phyloP scores from a whole-genome alignment of 1,139 yeast genomes.

The Candida glucosophila region DNA sequence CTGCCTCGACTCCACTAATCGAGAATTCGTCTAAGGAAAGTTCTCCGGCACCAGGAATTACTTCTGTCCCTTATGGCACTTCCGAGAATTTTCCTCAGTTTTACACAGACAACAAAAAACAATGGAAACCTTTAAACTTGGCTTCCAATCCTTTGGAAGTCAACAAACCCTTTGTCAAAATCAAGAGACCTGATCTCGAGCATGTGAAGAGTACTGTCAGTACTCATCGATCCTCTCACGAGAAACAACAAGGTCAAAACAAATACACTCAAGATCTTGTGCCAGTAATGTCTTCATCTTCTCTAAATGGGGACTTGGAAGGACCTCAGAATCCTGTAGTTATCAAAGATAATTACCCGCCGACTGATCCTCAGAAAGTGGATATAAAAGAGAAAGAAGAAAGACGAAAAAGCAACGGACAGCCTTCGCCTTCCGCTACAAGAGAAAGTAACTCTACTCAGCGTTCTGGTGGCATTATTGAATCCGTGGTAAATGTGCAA shows the following conservation, averaged over 20 bases:
- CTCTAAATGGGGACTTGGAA: neutral
- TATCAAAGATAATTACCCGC: neutral
- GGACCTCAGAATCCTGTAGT: no score
- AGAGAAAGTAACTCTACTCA: neutral
- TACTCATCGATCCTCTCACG: slow-evolving; percentile 9
- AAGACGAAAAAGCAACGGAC: neutral
- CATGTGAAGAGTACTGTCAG: slow-evolving; percentile 17
- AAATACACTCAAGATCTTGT: slow-evolving; percentile 1
- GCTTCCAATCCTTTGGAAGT: slow-evolving; percentile 81
- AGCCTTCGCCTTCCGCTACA: neutral
- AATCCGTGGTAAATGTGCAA: slow-evolving; percentile 73
- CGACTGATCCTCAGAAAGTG: neutral
- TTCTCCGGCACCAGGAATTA: slow-evolving; percentile 3
- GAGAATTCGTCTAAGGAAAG: slow-evolving; percentile 2
- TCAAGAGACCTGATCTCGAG: slow-evolving; percentile 43
- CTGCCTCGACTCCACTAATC: slow-evolving; percentile 4
- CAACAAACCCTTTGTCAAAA: slow-evolving; percentile 59
- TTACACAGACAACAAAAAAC: slow-evolving; percentile 11
- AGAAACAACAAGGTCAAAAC: slow-evolving; percentile 4
- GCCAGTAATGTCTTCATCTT: slow-evolving; percentile 1
- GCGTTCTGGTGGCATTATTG: slow-evolving; percentile 68
- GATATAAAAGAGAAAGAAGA: neutral
- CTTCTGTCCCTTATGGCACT: slow-evolving; percentile 1
- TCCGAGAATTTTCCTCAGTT: slow-evolving; percentile 9
- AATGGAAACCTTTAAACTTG: slow-evolving; percentile 54